These are phyloP conservation scores for Zasmidium cellare DNA, from an alignment of 2,329 filamentous ascomycete species.

Conservation along the genomic window DNA sequence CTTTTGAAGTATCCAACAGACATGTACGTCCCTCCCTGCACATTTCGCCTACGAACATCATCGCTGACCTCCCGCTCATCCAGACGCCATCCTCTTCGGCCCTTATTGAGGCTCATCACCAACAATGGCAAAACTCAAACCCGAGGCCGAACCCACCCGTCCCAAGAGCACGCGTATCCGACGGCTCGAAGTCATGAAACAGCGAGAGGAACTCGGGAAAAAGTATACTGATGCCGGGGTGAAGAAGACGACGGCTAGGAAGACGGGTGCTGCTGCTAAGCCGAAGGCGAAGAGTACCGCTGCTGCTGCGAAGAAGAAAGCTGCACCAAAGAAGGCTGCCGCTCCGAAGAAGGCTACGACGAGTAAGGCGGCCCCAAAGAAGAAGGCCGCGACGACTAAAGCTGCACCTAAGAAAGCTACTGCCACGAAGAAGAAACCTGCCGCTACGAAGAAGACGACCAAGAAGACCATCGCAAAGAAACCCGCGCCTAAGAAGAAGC, in stretches of 20 bases:
- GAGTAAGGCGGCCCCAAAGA: neutral
- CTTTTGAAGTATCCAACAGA: too few species aligned
- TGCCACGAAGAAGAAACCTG: slow-evolving; percentile 5
- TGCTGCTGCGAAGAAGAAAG: neutral
- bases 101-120: too few species aligned
- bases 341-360: neutral
- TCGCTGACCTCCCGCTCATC: neutral
- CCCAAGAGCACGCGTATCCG: neutral
- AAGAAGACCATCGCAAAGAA: neutral
- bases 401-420: too few species aligned
- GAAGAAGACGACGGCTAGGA: too few species aligned
- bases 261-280: too few species aligned
- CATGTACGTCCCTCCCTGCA: neutral
- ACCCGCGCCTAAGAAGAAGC: neutral
- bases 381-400: neutral
- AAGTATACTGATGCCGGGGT: too few species aligned
- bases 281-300: too few species aligned
- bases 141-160: neutral
- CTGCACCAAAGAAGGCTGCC: slow-evolving; percentile 6
- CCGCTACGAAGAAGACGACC: neutral
- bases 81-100: too few species aligned
- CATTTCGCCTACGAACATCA: neutral
- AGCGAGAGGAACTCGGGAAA: too few species aligned
- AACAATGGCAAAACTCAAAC: neutral
- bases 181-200: too few species aligned